Evolutionary conservation across 2,329 filamentous ascomycete genomes (phyloP).

Genomic region (Didymella pomorum): DNA sequence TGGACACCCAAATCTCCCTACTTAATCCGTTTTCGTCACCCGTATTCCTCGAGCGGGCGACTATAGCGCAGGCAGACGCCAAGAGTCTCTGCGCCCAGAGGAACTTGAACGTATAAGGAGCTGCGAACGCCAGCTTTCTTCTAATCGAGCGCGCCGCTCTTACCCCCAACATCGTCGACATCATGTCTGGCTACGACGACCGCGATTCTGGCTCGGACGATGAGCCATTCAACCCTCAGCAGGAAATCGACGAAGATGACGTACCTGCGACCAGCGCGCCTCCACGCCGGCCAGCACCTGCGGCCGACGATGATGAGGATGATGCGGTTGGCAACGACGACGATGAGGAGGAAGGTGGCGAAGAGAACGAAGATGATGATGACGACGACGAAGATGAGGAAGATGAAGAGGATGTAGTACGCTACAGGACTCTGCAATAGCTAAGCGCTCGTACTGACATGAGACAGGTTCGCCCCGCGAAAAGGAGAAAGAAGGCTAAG

Average conservation of each 20-base stretch:
- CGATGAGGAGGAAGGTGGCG: slow-evolving; percentile 48
- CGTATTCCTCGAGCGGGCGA: too few species aligned
- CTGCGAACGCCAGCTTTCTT: slow-evolving; percentile 17
- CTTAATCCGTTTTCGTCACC: neutral
- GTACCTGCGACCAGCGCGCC: slow-evolving; percentile 28
- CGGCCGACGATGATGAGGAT: slow-evolving; percentile 41
- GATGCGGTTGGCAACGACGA: slow-evolving; percentile 47
- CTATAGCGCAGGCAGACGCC: slow-evolving; percentile 8
- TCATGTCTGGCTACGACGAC: slow-evolving; percentile 44
- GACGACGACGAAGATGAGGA: slow-evolving; percentile 65
- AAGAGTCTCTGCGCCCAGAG: slow-evolving; percentile 1
- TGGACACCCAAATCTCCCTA: neutral
- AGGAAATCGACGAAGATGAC: slow-evolving; percentile 72
- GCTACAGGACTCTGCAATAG: slow-evolving; percentile 45
- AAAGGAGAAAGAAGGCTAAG: slow-evolving; percentile 76
- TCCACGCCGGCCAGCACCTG: slow-evolving; percentile 41
- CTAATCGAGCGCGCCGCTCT: slow-evolving; percentile 18
- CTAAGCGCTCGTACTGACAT: slow-evolving; percentile 28
- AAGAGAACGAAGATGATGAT: slow-evolving; percentile 64
- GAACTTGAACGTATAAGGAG: slow-evolving; percentile 3
- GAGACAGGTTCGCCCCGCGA: slow-evolving; percentile 73
- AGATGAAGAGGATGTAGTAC: slow-evolving; percentile 68
- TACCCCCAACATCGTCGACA: slow-evolving; percentile 8
- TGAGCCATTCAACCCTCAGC: slow-evolving; percentile 88
- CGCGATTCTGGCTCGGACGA: slow-evolving; percentile 62